phyloP scores from a whole-genome alignment of 2,329 filamentous ascomycete species.

The Aspergillus sp. region DNA sequence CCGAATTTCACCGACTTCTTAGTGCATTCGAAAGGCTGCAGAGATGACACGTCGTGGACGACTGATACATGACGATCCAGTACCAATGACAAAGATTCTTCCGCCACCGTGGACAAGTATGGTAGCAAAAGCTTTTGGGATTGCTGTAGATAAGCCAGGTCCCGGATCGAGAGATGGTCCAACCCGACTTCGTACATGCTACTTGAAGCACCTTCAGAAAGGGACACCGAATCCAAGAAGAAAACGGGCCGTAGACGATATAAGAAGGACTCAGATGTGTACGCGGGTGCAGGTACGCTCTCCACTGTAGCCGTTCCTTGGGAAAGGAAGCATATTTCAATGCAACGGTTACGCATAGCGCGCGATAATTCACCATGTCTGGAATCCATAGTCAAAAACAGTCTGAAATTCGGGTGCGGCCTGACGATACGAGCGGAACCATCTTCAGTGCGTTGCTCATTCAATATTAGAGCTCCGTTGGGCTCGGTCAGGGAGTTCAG shows the following conservation, averaged over 20 bases:
- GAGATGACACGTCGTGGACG: conserved; percentile 28
- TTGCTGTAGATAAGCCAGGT: conserved; percentile 32
- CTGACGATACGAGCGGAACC: conserved; percentile 76
- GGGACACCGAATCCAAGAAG: conserved; percentile 16
- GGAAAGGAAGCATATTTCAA: conserved; percentile 76
- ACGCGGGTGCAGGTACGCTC: conserved; percentile 26
- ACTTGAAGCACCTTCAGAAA: conserved; percentile 13
- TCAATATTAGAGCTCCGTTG: conserved; percentile 81
- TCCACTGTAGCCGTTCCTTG: conserved; percentile 26
- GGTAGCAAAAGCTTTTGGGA: conserved; percentile 23
- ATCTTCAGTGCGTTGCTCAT: conserved; percentile 82
- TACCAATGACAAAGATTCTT: conserved; percentile 15
- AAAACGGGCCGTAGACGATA: conserved; percentile 39
- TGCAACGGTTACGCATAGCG: conserved; percentile 91
- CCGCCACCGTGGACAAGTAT: conserved; percentile 9
- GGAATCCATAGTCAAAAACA: conserved; percentile 92
- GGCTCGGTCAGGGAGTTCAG: conserved; percentile 93
- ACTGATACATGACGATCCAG: conserved; percentile 31
- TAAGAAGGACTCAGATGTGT: conserved; percentile 37
- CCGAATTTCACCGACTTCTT: conserved; percentile 22
- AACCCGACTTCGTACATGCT: conserved; percentile 29
- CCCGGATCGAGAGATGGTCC: conserved; percentile 36
- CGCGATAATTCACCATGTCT: conserved; percentile 89
- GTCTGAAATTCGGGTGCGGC: conserved; percentile 82
- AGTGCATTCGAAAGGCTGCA: conserved; percentile 25